phyloP scores from a whole-genome alignment of 2,329 filamentous ascomycete species.

The Penicillium sclerotigenum region DNA sequence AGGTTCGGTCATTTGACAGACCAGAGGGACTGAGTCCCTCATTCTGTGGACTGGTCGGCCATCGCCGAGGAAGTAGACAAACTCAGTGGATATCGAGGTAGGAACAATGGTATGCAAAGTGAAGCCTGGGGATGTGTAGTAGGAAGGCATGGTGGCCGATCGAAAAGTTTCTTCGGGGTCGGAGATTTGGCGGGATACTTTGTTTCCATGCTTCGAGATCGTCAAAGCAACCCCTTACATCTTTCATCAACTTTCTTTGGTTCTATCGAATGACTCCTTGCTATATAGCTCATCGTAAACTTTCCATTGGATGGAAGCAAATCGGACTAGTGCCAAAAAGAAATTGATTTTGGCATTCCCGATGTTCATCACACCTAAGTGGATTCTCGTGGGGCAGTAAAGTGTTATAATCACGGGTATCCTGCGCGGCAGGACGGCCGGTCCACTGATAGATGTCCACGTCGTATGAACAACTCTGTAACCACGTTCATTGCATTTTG shows the following conservation, averaged over 20 bases:
- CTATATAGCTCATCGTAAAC: conserved; percentile 13
- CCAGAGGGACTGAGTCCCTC: background rate
- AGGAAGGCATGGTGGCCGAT: conserved; percentile 1
- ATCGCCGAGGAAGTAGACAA: conserved; percentile 5
- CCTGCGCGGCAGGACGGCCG: conserved; percentile 20
- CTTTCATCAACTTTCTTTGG: background rate
- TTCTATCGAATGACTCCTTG: background rate
- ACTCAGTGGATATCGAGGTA: conserved; percentile 17
- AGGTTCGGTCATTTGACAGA: background rate
- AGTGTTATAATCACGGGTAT: conserved; percentile 17
- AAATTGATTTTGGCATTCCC: conserved; percentile 11
- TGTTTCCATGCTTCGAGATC: conserved; percentile 13
- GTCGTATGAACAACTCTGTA: conserved; percentile 19
- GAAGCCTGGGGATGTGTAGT: conserved; percentile 16
- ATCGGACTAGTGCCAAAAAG: conserved; percentile 13
- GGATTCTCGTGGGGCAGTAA: conserved; percentile 9
- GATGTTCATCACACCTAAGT: conserved; percentile 9
- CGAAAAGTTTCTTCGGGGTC: conserved; percentile 2
- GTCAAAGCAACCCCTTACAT: conserved; percentile 10
- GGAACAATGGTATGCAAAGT: conserved; percentile 18
- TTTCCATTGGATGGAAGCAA: conserved; percentile 16
- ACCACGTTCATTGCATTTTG: conserved; percentile 21
- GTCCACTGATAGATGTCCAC: conserved; percentile 21
- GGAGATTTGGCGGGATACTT: conserved; percentile 1
- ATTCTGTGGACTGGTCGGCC: background rate